Base-by-base conservation (phyloP, 1,284 basidiomycete species). In the Filobasidium uniguttulatum region DNA sequence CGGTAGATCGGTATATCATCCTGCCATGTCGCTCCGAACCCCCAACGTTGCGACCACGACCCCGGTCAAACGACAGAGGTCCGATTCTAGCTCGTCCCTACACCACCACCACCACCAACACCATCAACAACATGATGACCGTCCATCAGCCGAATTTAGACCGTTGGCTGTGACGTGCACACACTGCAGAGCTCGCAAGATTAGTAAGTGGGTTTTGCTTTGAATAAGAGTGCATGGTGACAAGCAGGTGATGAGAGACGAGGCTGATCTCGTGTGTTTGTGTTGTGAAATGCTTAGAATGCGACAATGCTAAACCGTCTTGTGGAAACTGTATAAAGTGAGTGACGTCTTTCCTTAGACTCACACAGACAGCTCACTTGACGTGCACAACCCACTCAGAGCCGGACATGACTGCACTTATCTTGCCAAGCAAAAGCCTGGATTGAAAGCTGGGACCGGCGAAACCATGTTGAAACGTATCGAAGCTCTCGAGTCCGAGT, bases 391-490 rank as follows among this genome's bases (percentile, higher is more conserved):
- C 14, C 2, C 23, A n/a, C 15, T 3, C 45, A 66, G 64, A 47
- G 61, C 59, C 26, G 63, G 64, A 2, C 44, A 51, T 7, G 63
- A 62, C 9, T 69, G 67, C 46, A 57, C 61, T 22, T 69, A 69
- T 43, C 61, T 65, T 9, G 53, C 62, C 44, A 67, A 66, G 55
- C 61, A 62, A 44, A 70, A 70, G 53, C 68, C 68, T 1, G 68
- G 68, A 1, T 50, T 70, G 25, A 61, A 65, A 14, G 60, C 67
- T 0, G 68, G 68, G 1, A 68, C 66, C 0, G 68, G 68, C 1
- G 54, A 59, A 22, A 66, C 66, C 22, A 66, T 66, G 63, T 56
- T 62, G 34, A 61, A 60, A 48, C 56, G 68, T 5, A 52, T 70
- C 52, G 53, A 48, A 34, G 36, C 47, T 6, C 41, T 56, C 9